These are phyloP conservation scores for Colletotrichum sidae DNA, from an alignment of 2,329 filamentous ascomycete species.

Conservation along the genomic window DNA sequence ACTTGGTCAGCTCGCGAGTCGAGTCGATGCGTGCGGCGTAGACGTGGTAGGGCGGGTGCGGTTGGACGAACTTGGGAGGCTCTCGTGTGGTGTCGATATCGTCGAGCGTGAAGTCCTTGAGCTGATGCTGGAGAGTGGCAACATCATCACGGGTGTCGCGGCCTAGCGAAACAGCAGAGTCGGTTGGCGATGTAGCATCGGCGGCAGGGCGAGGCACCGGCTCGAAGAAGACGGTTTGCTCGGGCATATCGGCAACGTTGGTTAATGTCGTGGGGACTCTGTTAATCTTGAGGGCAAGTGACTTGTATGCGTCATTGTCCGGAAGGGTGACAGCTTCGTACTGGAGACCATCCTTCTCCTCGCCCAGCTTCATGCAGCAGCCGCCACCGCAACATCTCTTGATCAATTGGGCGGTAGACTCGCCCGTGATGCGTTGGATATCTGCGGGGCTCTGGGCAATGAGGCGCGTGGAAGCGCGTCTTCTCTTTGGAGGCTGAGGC, in stretches of 20 bases:
- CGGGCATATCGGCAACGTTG: conserved; percentile 77
- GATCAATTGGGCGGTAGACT: conserved; percentile 71
- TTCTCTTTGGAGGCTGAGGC: conserved; percentile 53
- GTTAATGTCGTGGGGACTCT: conserved; percentile 80
- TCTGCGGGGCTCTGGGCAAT: conserved; percentile 73
- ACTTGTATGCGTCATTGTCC: conserved; percentile 86
- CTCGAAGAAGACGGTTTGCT: conserved; percentile 79
- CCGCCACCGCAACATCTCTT: conserved; percentile 73
- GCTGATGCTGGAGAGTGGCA: conserved; percentile 35
- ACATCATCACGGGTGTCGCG: conserved; percentile 50
- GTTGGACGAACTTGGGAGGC: conserved; percentile 91
- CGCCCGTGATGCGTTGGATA: conserved; percentile 72
- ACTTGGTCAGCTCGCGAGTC: conserved; percentile 86
- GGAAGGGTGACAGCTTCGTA: conserved; percentile 70
- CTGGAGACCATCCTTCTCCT: conserved; percentile 57
- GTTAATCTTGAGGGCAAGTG: conserved; percentile 80
- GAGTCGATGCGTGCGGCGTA: conserved; percentile 89
- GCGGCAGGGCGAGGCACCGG: conserved; percentile 59
- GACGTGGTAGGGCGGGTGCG: conserved; percentile 92
- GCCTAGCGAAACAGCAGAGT: conserved; percentile 61
- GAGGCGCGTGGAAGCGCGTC: conserved; percentile 77
- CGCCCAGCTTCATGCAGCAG: conserved; percentile 67
- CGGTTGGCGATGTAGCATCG: conserved; percentile 55
- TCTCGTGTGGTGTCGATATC: conserved; percentile 71
- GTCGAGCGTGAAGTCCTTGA: conserved; percentile 50